phyloP scores from a whole-genome alignment of 2,329 filamentous ascomycete species.

The Aaosphaeria arxii region DNA sequence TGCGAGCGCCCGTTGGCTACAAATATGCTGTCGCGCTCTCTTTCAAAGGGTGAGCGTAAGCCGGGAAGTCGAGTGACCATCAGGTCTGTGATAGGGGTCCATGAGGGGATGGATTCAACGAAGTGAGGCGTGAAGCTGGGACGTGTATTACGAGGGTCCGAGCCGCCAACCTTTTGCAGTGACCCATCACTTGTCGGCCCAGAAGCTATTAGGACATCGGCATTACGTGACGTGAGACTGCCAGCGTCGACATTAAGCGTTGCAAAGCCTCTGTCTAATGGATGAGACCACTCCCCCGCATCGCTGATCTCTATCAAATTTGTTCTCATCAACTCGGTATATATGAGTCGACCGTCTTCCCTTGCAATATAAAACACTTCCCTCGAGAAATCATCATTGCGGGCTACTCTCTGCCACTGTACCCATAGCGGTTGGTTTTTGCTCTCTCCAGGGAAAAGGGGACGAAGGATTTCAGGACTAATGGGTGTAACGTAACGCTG shows the following conservation, averaged over 20 bases:
- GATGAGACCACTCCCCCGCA: constrained; percentile 61
- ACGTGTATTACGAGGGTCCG: constrained; percentile 47
- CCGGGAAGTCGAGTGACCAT: constrained; percentile 26
- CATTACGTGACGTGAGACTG: constrained; percentile 53
- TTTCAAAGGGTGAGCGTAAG: constrained; percentile 16
- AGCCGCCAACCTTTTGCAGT: constrained; percentile 64
- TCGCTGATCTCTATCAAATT: constrained; percentile 40
- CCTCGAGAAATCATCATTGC: constrained; percentile 55
- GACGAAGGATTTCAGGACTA: constrained; percentile 34
- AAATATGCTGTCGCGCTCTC: constrained; percentile 28
- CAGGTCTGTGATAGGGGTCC: constrained; percentile 53
- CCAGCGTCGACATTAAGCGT: constrained; percentile 53
- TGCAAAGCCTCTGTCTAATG: constrained; percentile 79
- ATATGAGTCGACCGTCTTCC: constrained; percentile 80
- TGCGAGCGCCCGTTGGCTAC: constrained; percentile 44
- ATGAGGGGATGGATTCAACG: constrained; percentile 63
- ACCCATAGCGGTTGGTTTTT: constrained; percentile 64
- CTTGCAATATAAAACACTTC: constrained; percentile 84
- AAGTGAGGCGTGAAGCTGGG: constrained; percentile 40
- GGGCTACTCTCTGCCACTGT: constrained; percentile 76
- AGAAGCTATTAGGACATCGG: constrained; percentile 76
- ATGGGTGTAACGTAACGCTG: constrained; percentile 14
- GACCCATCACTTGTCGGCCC: constrained; percentile 77
- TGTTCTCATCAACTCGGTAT: constrained; percentile 62
- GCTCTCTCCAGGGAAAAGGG: constrained; percentile 42